A percentile compares a stretch with the other conserved stretches of the same genome.
Conservation (phyloP, 345 rosid genomes). For the Orychophragmus violaceus region DNA sequence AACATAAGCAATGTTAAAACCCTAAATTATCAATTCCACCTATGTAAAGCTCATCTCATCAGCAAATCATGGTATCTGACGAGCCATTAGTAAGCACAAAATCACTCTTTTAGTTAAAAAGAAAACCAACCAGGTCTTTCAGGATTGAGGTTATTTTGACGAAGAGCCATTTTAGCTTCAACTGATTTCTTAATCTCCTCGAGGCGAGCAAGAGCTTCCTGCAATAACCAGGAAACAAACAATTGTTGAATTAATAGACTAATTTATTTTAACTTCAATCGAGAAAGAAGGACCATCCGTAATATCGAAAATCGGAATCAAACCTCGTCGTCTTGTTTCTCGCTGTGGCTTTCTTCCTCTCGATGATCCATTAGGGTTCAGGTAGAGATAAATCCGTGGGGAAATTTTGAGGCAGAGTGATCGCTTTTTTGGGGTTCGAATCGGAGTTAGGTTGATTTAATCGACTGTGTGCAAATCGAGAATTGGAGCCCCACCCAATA, state of each 20-base stretch:
- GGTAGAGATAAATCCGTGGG: neutral
- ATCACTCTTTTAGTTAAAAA: neutral
- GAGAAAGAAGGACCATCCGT: neutral
- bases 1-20: neutral
- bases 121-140: constrained; percentile 78
- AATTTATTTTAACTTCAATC: too few relatives aligned
- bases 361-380: constrained; percentile 50
- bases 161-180: constrained; percentile 83
- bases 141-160: constrained; percentile 86
- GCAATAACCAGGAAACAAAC: neutral
- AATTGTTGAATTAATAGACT: neutral
- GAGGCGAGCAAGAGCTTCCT: constrained; percentile 89
- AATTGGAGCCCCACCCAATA: neutral
- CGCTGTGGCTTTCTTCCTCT: constrained; percentile 50
- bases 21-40: neutral
- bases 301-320: constrained; percentile 1
- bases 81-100: neutral
- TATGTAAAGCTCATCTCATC: neutral
- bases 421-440: neutral
- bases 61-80: neutral
- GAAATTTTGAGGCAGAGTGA: neutral
- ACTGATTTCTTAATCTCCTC: constrained; percentile 81
- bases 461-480: neutral
- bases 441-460: neutral
- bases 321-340: constrained; percentile 81